These are phyloP conservation scores for Amanita inopinata DNA, from an alignment of 768 basidiomycete species.

Conservation along the genomic window DNA sequence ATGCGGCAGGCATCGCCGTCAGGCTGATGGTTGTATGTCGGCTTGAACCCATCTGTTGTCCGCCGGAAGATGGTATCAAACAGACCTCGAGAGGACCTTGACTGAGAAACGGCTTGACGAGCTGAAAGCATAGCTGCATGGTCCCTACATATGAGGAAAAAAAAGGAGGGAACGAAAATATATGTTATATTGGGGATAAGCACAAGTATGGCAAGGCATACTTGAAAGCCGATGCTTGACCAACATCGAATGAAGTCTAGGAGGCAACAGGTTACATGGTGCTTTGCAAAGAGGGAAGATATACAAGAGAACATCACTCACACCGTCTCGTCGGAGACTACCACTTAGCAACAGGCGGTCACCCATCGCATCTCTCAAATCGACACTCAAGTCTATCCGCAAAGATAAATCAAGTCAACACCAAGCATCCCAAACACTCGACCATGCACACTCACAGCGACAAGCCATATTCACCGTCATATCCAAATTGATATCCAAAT, in stretches of 20 bases:
- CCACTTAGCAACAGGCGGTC: conserved; percentile 79
- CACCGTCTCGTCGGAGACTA: conserved; percentile 78
- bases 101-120: conserved; percentile 59
- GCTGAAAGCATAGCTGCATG: conserved; percentile 62
- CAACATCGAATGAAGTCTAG: conserved; percentile 71
- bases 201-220: conserved; percentile 17
- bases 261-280: background rate
- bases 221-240: conserved; percentile 70
- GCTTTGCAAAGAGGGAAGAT: background rate
- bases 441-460: conserved; percentile 52
- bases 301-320: conserved; percentile 23
- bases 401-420: background rate
- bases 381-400: conserved; percentile 66
- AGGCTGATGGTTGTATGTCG: conserved; percentile 60
- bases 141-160: conserved; percentile 27
- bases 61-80: conserved; percentile 47
- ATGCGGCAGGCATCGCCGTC: conserved; percentile 79
- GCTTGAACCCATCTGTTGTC: conserved; percentile 39
- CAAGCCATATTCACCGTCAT: conserved; percentile 91
- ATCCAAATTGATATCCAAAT: conserved; percentile 84
- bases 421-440: background rate
- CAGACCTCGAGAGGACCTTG: conserved; percentile 64
- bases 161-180: conserved; percentile 6
- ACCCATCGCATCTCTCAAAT: conserved; percentile 88
- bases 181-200: background rate